A percentile compares a stretch with the other conserved stretches of the same genome.
Evolutionary conservation across 2,329 filamentous ascomycete species (phyloP).

Genomic region (Colletotrichum musae): DNA sequence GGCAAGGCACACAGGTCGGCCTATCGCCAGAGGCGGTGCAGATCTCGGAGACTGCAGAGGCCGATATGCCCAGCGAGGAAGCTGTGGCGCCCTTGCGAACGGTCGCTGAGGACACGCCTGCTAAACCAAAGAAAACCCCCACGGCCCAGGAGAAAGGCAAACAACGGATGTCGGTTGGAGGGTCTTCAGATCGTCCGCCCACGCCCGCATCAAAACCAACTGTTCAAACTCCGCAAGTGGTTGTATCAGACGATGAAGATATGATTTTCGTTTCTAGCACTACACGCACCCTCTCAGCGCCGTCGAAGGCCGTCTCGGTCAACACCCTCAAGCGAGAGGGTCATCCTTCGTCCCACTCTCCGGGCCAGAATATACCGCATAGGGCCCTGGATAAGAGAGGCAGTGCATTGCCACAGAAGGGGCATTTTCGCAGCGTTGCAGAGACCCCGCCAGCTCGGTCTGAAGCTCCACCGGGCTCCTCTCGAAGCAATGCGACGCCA

Average conservation of each 20-base stretch:
- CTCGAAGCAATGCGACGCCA: slow-evolving; percentile 9
- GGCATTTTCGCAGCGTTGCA: neutral
- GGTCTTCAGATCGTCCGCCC: neutral
- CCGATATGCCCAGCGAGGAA: neutral
- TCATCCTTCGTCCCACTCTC: neutral
- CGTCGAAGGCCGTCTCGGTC: neutral
- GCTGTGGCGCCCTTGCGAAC: no score
- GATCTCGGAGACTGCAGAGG: neutral
- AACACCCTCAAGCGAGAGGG: neutral
- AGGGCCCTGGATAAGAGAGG: neutral
- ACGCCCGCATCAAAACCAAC: slow-evolving; percentile 5
- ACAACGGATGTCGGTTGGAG: neutral
- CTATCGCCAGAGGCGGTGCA: neutral
- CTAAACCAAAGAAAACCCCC: neutral
- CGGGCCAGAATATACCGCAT: neutral
- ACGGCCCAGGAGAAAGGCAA: slow-evolving; percentile 15
- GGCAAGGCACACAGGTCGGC: neutral
- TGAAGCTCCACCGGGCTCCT: neutral
- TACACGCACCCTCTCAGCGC: slow-evolving; percentile 12
- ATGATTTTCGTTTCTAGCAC: slow-evolving; percentile 10
- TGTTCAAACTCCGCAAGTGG: neutral
- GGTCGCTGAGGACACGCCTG: no score
- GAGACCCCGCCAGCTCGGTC: slow-evolving; percentile 16
- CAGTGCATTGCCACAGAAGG: neutral
- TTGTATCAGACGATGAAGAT: slow-evolving; percentile 6